These are phyloP conservation scores for Nigrospora sphaerica DNA, from an alignment of 2,329 filamentous ascomycete genomes.

Conservation along the genomic window DNA sequence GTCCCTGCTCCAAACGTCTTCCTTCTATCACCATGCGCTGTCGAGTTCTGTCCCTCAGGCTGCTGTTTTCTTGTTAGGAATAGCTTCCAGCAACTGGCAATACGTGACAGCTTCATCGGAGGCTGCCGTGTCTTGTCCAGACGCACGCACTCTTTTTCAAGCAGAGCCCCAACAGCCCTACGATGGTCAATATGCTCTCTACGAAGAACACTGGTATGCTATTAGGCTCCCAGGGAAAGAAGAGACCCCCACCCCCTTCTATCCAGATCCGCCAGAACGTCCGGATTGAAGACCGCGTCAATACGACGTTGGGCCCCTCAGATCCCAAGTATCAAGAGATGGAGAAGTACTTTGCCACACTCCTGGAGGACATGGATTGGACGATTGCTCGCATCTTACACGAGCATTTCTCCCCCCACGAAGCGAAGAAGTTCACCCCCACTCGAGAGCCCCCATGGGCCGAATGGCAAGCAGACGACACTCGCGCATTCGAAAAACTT, in stretches of 20 bases:
- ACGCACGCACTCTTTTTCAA: too few species aligned
- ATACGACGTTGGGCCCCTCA: conserved; percentile 10
- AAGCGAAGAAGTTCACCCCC: conserved; percentile 22
- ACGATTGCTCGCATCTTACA: conserved; percentile 24
- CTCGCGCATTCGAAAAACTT: conserved; percentile 19
- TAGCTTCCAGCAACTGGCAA: too few species aligned
- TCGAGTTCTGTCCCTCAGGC: too few species aligned
- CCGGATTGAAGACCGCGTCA: conserved; percentile 11
- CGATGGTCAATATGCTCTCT: too few species aligned
- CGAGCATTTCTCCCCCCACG: conserved; percentile 24
- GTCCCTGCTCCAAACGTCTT: too few species aligned
- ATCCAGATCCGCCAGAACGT: conserved; percentile 8
- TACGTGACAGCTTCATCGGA: too few species aligned
- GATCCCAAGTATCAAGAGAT: conserved; percentile 12
- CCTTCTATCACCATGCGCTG: too few species aligned
- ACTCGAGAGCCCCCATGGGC: conserved; percentile 17
- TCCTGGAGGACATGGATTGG: conserved; percentile 13
- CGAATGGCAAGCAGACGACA: conserved; percentile 22
- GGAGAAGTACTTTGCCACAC: conserved; percentile 17
- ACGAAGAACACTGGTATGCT: too few species aligned
- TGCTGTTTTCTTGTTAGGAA: too few species aligned
- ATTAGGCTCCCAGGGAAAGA: neutral
- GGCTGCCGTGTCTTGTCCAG: too few species aligned
- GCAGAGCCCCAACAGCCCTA: too few species aligned
- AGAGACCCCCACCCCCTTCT: neutral